Evolutionary conservation across 2,329 filamentous ascomycete species (phyloP), one percentile per base, ranked within the genome.

Genomic region (Lachnellula subtilissima): DNA sequence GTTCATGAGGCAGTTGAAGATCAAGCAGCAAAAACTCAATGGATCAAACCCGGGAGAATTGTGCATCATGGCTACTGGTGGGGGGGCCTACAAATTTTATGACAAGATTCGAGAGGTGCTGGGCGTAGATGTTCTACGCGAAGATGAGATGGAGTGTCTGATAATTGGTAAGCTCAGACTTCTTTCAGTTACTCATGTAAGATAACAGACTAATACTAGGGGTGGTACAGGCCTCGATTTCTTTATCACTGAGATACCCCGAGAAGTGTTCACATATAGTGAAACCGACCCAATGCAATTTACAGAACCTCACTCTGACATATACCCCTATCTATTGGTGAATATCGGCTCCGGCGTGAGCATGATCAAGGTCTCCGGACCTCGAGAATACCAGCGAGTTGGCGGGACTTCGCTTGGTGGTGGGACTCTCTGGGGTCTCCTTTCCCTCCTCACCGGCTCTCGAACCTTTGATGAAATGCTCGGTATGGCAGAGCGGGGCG

Each of bases 111-210:
- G 85, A 69, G 83, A 93, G 60, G 85, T 87, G 4, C 76, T 99
- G 50, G 89, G 89, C 14, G 89, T 96, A 1, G 88, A 97, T 69
- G 91, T 99, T 19, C 78, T 92, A 66, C 81, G 91, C 45, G 94
- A 97, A 73, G 94, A 99, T 68, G 94, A 99, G 75, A 99, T 99
- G 94, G 91, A 96, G 72, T 99, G 94, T 70, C 76, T 99, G 56
- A 99, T 99, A 61, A 94, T 94, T 67, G 91, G 89, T 91, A 72
- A 62, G 77, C 19, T 22, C 22, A 6, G 19, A 54, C 3, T 3
- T 23, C n/a, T 28, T 8, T 23, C 11, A 40, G 22, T 14, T 14
- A 14, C 7, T 17, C 23, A 8, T 23, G 35, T 45, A 12, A 15
- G 17, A 7, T 12, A 14, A 39, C 17, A 15, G 23, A 12, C 55